These are phyloP conservation scores for Phaeotremella fagi DNA, from an alignment of 768 basidiomycete genomes.

Conservation along the genomic window DNA sequence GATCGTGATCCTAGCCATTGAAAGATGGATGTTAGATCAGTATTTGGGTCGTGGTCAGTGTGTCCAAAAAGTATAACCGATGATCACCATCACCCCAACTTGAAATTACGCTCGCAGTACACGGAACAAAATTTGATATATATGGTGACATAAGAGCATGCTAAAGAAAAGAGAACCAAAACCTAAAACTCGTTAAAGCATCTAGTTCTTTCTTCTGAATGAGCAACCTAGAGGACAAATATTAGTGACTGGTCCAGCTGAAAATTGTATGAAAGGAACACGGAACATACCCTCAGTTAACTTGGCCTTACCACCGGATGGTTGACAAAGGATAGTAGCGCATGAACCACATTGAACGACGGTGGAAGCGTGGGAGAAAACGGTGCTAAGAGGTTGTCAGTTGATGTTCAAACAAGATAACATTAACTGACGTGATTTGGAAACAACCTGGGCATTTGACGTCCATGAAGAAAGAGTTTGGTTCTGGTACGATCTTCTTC, in stretches of 20 bases:
- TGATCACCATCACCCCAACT: no score
- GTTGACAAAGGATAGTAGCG: conserved; percentile 92
- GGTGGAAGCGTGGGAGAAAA: conserved; percentile 99
- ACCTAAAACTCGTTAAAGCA: neutral
- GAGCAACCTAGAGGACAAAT: conserved; percentile 7
- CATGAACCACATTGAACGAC: conserved; percentile 92
- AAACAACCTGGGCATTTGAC: conserved; percentile 83
- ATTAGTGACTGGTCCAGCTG: neutral
- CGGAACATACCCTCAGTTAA: conserved; percentile 85
- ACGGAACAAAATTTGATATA: no score
- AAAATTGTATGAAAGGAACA: neutral
- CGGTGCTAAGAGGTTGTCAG: conserved; percentile 90
- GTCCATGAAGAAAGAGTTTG: conserved; percentile 99
- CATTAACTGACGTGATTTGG: conserved; percentile 48
- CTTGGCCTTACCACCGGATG: conserved; percentile 95
- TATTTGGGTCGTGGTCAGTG: no score
- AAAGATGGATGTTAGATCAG: no score
- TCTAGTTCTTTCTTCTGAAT: conserved; percentile 18
- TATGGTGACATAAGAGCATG: neutral
- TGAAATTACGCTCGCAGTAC: no score
- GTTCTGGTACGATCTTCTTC: conserved; percentile 96
- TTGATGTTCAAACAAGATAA: conserved; percentile 4
- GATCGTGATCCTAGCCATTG: no score
- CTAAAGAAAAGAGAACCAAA: neutral
- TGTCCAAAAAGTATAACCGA: no score